A percentile compares a stretch with the other conserved stretches of the same genome.
These are phyloP conservation scores for Stachybotrys chlorohalonatus DNA, from an alignment of 2,329 filamentous ascomycete genomes.

Conservation along the genomic window DNA sequence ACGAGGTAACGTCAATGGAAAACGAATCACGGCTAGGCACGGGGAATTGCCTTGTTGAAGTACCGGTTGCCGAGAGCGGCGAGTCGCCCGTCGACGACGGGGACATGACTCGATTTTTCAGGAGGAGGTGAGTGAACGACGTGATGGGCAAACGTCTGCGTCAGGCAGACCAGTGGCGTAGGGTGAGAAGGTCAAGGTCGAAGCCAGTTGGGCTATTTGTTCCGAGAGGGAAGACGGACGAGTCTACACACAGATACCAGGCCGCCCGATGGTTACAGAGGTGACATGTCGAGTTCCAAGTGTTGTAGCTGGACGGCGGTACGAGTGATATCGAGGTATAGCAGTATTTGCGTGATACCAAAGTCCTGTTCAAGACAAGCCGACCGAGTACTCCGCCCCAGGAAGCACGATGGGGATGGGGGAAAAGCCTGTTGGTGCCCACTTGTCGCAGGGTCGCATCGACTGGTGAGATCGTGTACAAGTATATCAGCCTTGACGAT, in stretches of 20 bases:
- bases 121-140: constrained; percentile 10
- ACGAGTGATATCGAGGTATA: not conserved
- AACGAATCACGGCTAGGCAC: constrained; percentile 37
- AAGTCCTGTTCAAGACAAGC: not conserved
- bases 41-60: constrained; percentile 32
- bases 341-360: not conserved
- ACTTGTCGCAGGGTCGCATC: no score
- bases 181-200: not conserved
- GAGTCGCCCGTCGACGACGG: constrained; percentile 46
- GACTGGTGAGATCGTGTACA: no score
- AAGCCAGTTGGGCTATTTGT: not conserved
- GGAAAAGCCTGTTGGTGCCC: no score
- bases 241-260: constrained; percentile 2
- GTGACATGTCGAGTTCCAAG: constrained; percentile 10
- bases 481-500: no score
- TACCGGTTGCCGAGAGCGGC: constrained; percentile 31
- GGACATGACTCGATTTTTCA: constrained; percentile 32
- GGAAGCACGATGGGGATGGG: no score
- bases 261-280: constrained; percentile 6
- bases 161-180: not conserved
- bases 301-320: not conserved
- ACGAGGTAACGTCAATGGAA: constrained; percentile 37
- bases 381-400: no score
- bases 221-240: constrained; percentile 2
- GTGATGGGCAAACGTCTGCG: constrained; percentile 7